Base-by-base conservation (phyloP, 331 rosid species). In the Quercus tomentella region DNA sequence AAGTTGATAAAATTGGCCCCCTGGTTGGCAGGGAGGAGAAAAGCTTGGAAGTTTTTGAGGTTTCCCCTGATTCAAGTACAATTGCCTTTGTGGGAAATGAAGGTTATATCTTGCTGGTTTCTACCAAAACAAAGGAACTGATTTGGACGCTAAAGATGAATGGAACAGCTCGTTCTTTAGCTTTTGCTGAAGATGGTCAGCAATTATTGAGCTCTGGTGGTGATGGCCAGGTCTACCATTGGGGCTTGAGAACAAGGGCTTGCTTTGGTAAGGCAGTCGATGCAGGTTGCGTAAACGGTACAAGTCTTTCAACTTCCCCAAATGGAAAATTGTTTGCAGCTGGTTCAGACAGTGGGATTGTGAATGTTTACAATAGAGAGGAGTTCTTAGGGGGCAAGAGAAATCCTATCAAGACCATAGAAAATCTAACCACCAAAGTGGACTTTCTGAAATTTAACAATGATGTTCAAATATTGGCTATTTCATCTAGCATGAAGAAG, bases 371-470 rank as follows among this genome's bases (percentile, higher is more conserved):
- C 84, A 88, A 89, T 26, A 86, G 90, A 56, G 95, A 86, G 35
- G 96, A 92, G 76, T 91, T 91, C 76, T 83, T 91, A 8, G 96
- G 97, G 17, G 98, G 98, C 18, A 95, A 90, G 86, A 91, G 89
- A 79, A 91, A 95, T 73, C 98, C 97, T 62, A 54, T 90, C 75
- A 95, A 89, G 79, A 74, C 88, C 77, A 79, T 92, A 35, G 94
- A 89, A 71, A 95, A 93, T 89, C 82, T 92, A 76, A 73, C 86
- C 72, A 85, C 97, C 5, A 83, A 72, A 83, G 94, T 95, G 56
- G 84, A 90, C 68, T 89, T 89, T 67, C 89, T 95, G 80, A 91
- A 78, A 79, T 93, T 89, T 76, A 93, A 91, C 56, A 82, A 73
- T 0, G 98, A 93, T 80, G 84, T 96, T 71, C 94, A 92, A 82